Base-by-base conservation (phyloP, 371 early-diverging fungal species). In the Mortierella sp. region DNA sequence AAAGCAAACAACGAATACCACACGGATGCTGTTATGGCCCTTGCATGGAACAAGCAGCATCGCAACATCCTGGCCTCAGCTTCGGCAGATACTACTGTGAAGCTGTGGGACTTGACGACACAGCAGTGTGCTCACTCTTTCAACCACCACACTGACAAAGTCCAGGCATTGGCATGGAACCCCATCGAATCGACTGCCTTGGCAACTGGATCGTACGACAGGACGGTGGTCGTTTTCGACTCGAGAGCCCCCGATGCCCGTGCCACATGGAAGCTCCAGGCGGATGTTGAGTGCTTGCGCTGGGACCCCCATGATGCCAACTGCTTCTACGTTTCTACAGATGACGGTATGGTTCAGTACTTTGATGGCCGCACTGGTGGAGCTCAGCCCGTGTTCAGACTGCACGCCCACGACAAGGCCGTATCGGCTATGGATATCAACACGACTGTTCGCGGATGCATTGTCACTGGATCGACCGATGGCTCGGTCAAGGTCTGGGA, bases 31-130 rank as follows among this genome's bases (percentile, higher is more conserved):
- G 94, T 98, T 51, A 95, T 98, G 96, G 91, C 94, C 43, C 88
- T 99, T 28, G 92, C 98, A 48, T 98, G 98, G 98, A 99, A 99
- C 90, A 92, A 89, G 71, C 89, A 91, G 73, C 96, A 95, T 75
- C 91, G 95, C 64, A 97, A 97, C 87, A 90, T 98, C 51, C 89
- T 99, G 77, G 94, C 96, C 11, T 95, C 96, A 44, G 96, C 97
- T 16, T 98, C 98, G 6, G 98, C 98, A 21, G 99, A 98, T 83
- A 93, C 93, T 5, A 98, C 98, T n/a, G 95, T 98, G 50, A 98
- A 98, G 88, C 92, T 98, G 50, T 98, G 99, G 99, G 98, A 99
- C 87, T 89, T 98, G 82, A 90, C 88, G 46, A 91, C 92, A 8
- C 91, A 90, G 28, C 90, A 89, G 75, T 95, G 94, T 75, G 93